These are phyloP conservation scores for Nigrograna mackinnonii DNA, from an alignment of 2,329 filamentous ascomycete genomes.

Conservation along the genomic window DNA sequence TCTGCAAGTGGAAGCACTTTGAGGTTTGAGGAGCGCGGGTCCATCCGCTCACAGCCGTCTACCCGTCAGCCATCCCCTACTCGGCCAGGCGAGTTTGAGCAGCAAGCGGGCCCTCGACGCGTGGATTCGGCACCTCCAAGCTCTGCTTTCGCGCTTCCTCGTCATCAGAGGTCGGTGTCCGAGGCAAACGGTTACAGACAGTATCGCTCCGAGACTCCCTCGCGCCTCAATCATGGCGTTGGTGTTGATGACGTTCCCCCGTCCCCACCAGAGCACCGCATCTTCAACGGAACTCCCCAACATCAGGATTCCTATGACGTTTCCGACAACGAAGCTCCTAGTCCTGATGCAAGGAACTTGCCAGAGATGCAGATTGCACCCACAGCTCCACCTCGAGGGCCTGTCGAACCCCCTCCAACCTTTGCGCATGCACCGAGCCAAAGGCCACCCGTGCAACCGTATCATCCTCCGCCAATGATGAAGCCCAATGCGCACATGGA, in stretches of 20 bases:
- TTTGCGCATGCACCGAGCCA: conserved; percentile 77
- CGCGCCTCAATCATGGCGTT: conserved; percentile 42
- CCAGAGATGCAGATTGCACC: conserved; percentile 40
- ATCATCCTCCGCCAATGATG: conserved; percentile 76
- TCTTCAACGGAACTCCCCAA: conserved; percentile 20
- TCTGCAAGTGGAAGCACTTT: conserved; percentile 31
- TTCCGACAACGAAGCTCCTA: conserved; percentile 26
- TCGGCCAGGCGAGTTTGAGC: conserved; percentile 27
- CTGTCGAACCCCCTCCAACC: conserved; percentile 76
- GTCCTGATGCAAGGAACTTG: conserved; percentile 28
- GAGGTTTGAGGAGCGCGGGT: conserved; percentile 48
- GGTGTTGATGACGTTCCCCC: conserved; percentile 40
- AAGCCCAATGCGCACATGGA: conserved; percentile 85
- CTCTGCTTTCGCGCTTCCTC: conserved; percentile 25
- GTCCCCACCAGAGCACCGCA: conserved; percentile 45
- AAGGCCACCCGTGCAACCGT: conserved; percentile 69
- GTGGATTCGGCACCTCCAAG: conserved; percentile 48
- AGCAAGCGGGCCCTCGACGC: conserved; percentile 36
- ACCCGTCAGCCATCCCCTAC: conserved; percentile 49
- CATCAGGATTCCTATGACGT: conserved; percentile 33
- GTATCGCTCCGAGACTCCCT: conserved; percentile 44
- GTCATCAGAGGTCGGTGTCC: conserved; percentile 54
- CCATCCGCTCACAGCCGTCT: conserved; percentile 47
- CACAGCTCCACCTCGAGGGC: conserved; percentile 63
- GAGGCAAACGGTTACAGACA: conserved; percentile 50